Evolutionary conservation across 2,329 filamentous ascomycete species (phyloP).

Genomic region (Talaromyces pinophilus): DNA sequence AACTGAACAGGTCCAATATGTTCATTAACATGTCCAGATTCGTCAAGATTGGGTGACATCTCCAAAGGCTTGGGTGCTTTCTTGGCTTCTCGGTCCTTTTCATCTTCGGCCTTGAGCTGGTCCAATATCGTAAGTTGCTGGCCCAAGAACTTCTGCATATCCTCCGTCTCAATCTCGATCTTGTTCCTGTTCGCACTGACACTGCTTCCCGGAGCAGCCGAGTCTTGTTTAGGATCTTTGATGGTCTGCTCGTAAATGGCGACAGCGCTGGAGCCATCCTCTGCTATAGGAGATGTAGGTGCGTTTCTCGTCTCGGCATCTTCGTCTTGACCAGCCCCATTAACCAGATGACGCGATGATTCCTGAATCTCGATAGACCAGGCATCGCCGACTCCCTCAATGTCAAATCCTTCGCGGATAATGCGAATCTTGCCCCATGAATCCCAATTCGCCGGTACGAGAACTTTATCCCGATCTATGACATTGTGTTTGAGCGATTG

Average conservation of each 20-base stretch:
- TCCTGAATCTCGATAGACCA: slow-evolving; percentile 84
- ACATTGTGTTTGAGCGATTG: slow-evolving; percentile 84
- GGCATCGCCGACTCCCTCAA: slow-evolving; percentile 78
- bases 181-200: slow-evolving; percentile 44
- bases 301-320: slow-evolving; percentile 30
- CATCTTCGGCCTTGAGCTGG: slow-evolving; percentile 58
- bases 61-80: slow-evolving; percentile 38
- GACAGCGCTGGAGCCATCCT: slow-evolving; percentile 62
- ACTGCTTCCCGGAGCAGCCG: slow-evolving; percentile 56
- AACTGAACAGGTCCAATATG: slow-evolving; percentile 95
- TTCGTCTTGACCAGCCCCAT: slow-evolving; percentile 32
- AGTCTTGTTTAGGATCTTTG: slow-evolving; percentile 68
- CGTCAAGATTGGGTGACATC: slow-evolving; percentile 38
- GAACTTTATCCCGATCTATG: slow-evolving; percentile 89
- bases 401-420: slow-evolving; percentile 85
- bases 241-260: slow-evolving; percentile 77
- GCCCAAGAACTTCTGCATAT: slow-evolving; percentile 75
- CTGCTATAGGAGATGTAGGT: slow-evolving; percentile 25
- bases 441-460: slow-evolving; percentile 96
- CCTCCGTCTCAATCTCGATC: slow-evolving; percentile 65
- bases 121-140: slow-evolving; percentile 77
- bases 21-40: slow-evolving; percentile 59
- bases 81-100: slow-evolving; percentile 42
- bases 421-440: slow-evolving; percentile 97
- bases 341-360: slow-evolving; percentile 21